A percentile compares a stretch with the other conserved stretches of the same genome.
Conservation (phyloP, 495 filamentous ascomycete genomes). For the Collariella sp. region DNA sequence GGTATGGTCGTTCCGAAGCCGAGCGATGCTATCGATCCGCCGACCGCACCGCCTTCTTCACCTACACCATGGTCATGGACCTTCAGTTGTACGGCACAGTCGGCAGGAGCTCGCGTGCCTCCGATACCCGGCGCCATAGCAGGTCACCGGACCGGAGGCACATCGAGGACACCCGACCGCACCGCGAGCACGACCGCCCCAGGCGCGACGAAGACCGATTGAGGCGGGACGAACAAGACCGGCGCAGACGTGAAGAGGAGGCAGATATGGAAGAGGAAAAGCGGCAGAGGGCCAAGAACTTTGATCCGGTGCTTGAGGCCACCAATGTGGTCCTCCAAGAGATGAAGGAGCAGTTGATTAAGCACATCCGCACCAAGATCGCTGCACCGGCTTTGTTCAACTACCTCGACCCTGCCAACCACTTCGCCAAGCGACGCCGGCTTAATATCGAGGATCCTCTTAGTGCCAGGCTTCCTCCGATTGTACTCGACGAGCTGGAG, state of each 20-base stretch:
- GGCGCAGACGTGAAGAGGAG: slow-evolving; percentile 52
- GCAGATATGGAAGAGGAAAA: slow-evolving; percentile 80
- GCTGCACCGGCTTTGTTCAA: slow-evolving; percentile 73
- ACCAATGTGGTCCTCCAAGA: slow-evolving; percentile 69
- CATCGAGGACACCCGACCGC: slow-evolving; percentile 41
- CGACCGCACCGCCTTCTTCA: slow-evolving; percentile 75
- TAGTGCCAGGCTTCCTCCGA: slow-evolving; percentile 34
- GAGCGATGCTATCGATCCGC: slow-evolving; percentile 64
- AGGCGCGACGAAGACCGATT: slow-evolving; percentile 51
- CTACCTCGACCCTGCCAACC: slow-evolving; percentile 73
- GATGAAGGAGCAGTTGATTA: slow-evolving; percentile 72
- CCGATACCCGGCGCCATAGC: slow-evolving; percentile 23
- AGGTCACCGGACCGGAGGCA: slow-evolving; percentile 26
- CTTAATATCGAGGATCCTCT: slow-evolving; percentile 67
- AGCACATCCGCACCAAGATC: slow-evolving; percentile 76
- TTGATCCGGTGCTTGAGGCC: slow-evolving; percentile 81
- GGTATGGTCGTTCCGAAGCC: slow-evolving; percentile 67
- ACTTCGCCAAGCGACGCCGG: slow-evolving; percentile 62
- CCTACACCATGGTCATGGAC: slow-evolving; percentile 88
- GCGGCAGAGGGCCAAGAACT: slow-evolving; percentile 65
- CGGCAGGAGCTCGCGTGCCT: slow-evolving; percentile 50
- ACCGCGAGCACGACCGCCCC: slow-evolving; percentile 36
- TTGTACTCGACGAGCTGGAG: slow-evolving; percentile 42
- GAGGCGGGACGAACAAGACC: slow-evolving; percentile 37
- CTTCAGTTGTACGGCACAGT: slow-evolving; percentile 58